Conservation (phyloP, 805 yeast genomes). For the Hyphopichia homilentoma region DNA sequence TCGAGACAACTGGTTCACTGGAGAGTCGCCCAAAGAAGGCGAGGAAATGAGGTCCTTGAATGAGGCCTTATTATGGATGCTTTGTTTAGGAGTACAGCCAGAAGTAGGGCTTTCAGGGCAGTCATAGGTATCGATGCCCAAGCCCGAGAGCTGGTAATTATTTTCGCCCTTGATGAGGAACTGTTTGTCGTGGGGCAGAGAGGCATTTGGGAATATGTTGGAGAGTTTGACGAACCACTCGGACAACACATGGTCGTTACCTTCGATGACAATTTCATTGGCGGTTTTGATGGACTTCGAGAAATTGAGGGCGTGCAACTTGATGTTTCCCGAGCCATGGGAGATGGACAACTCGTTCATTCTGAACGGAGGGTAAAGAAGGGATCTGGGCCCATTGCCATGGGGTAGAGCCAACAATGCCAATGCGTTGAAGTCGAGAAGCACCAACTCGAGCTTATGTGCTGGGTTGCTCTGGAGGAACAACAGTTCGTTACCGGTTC, state of each 20-base stretch:
- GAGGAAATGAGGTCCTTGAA: conserved; percentile 3
- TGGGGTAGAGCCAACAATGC: conserved; percentile 29
- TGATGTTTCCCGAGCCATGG: conserved; percentile 6
- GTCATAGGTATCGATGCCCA: conserved; percentile 29
- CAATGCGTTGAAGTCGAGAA: conserved; percentile 36
- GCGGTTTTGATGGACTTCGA: conserved; percentile 10
- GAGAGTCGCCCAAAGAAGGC: conserved; percentile 1
- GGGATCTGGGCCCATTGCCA: conserved; percentile 19
- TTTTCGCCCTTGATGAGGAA: conserved; percentile 16
- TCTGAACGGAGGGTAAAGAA: conserved; percentile 41
- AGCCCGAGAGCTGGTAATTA: conserved; percentile 21
- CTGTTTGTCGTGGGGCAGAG: conserved; percentile 17
- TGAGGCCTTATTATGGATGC: not conserved
- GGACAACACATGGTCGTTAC: conserved; percentile 13
- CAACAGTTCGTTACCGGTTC: conserved; percentile 23
- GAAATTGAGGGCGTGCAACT: conserved; percentile 16
- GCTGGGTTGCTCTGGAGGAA: conserved; percentile 9
- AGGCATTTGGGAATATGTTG: conserved; percentile 28
- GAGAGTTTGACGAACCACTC: conserved; percentile 31
- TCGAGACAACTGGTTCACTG: conserved; percentile 2
- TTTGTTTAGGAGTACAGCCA: not conserved
- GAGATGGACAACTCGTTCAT: conserved; percentile 30
- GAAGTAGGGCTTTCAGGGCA: conserved; percentile 1
- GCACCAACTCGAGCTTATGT: conserved; percentile 26
- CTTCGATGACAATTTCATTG: conserved; percentile 10